These are phyloP conservation scores for Tylopilus felleus DNA, from an alignment of 768 basidiomycete species.

Conservation along the genomic window DNA sequence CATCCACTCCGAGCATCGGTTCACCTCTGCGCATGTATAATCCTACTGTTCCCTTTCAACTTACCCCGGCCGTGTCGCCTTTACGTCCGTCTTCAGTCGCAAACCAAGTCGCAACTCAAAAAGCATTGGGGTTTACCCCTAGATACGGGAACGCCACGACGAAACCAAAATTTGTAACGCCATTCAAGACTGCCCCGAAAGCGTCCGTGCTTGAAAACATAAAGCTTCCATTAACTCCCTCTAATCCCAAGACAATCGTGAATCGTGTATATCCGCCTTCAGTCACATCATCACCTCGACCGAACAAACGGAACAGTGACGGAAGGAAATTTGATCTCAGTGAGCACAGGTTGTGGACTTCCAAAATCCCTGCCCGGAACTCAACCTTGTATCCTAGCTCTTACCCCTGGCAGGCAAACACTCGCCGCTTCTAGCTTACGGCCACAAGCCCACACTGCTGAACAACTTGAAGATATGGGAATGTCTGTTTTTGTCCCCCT, in stretches of 20 bases:
- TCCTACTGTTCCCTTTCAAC: slow-evolving; percentile 5
- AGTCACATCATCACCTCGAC: slow-evolving; percentile 1
- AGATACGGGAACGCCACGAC: slow-evolving; percentile 31
- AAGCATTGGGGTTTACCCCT: slow-evolving; percentile 25
- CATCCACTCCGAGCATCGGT: slow-evolving; percentile 30
- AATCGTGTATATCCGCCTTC: slow-evolving; percentile 27
- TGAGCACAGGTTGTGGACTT: slow-evolving; percentile 25
- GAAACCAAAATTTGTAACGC: slow-evolving; percentile 50
- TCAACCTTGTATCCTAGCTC: slow-evolving; percentile 23
- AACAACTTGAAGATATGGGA: slow-evolving; percentile 48
- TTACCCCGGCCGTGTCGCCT: slow-evolving; percentile 27
- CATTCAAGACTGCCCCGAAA: slow-evolving; percentile 50
- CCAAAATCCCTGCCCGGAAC: background rate
- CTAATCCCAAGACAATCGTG: background rate
- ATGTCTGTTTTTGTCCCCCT: slow-evolving; percentile 41
- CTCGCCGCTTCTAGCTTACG: slow-evolving; percentile 47
- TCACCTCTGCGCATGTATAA: slow-evolving; percentile 14
- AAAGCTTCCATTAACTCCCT: background rate
- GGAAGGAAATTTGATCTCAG: slow-evolving; percentile 40
- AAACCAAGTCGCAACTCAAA: slow-evolving; percentile 15
- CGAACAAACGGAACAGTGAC: slow-evolving; percentile 7
- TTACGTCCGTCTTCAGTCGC: slow-evolving; percentile 32
- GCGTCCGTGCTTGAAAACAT: background rate
- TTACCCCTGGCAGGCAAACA: slow-evolving; percentile 38
- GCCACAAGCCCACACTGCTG: slow-evolving; percentile 44